Base-by-base conservation (phyloP, 768 basidiomycete species). In the Amanita fuliginea region DNA sequence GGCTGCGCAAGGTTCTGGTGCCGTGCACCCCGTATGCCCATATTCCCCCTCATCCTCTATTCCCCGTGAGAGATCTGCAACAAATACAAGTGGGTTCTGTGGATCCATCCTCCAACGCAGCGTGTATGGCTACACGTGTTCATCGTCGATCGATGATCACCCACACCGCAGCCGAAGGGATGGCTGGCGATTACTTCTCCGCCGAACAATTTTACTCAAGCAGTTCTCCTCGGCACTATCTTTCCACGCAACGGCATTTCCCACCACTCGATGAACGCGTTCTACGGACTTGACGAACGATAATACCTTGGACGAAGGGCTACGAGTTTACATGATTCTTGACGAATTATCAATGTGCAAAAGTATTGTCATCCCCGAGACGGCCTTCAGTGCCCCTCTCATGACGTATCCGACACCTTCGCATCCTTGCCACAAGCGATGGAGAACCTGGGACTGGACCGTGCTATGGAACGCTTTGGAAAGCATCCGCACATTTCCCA, bases 91-190 rank as follows among this genome's bases (percentile, higher is more conserved):
- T 53, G 55, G 57, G 24, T 55, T 49, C 45, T 47, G 51, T 52
- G 55, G 46, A 51, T 52, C 41, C 53, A 33, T 53, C 49, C 53
- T 43, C 50, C 44, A 53, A 54, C 49, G 47, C 55, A 60, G 54
- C 62, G 57, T 61, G 58, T 56, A 33, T 58, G 57, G 59, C 60
- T 61, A 63, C 66, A 63, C 60, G 56, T 55, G 34, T 13, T 44
- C 51, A 66, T 72, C 63, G 71, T 70, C 63, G 71, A 74, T 74
- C 67, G 69, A 73, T 74, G 60, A 64, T 59, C 58, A 59, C 61
- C 56, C 54, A 58, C 24, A 43, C 42, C 42, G 42, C 53, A 57
- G 56, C 51, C 44, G 52, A 57, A 49, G 52, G 57, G 60, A 59
- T 58, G 57, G 57, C 59, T 39, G 40, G 66, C 40, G 65, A 62